A percentile compares a stretch with the other conserved stretches of the same genome.
Evolutionary conservation across 768 basidiomycete species (phyloP).

Genomic region (Suillus alpinus): DNA sequence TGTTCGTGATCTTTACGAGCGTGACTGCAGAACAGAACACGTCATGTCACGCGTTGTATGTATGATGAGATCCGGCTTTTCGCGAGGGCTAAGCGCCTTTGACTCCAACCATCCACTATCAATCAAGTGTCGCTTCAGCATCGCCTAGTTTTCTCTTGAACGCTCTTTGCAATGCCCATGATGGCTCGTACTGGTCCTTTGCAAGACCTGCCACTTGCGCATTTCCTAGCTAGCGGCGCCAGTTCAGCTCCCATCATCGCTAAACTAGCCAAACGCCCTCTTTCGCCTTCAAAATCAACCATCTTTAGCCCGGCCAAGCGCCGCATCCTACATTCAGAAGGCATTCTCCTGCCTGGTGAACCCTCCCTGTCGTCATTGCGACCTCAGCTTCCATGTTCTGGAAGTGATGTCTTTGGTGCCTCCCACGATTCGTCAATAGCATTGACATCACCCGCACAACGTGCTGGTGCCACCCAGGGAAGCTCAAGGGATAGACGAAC

Average conservation of each 20-base stretch:
- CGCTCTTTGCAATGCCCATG: constrained; percentile 14
- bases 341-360: constrained; percentile 35
- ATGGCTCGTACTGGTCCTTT: constrained; percentile 47
- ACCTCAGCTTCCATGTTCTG: background rate
- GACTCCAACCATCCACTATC: constrained; percentile 6
- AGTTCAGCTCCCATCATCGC: constrained; percentile 25
- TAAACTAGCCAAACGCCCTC: constrained; percentile 55
- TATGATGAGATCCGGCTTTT: constrained; percentile 10
- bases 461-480: constrained; percentile 14
- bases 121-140: constrained; percentile 2
- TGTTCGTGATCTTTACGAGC: background rate
- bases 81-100: background rate
- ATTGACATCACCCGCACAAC: background rate
- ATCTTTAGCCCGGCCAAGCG: constrained; percentile 66
- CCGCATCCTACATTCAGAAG: constrained; percentile 58
- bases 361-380: background rate
- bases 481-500: constrained; percentile 13
- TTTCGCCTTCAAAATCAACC: constrained; percentile 50
- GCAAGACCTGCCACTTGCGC: constrained; percentile 57
- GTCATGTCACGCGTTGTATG: constrained; percentile 12
- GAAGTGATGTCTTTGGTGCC: constrained; percentile 41
- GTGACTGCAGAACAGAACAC: constrained; percentile 9
- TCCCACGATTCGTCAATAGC: constrained; percentile 28
- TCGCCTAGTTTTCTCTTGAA: constrained; percentile 8
- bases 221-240: constrained; percentile 41